These are phyloP conservation scores for Blastobotrys persicus DNA, from an alignment of 1,139 yeast species.

Conservation along the genomic window DNA sequence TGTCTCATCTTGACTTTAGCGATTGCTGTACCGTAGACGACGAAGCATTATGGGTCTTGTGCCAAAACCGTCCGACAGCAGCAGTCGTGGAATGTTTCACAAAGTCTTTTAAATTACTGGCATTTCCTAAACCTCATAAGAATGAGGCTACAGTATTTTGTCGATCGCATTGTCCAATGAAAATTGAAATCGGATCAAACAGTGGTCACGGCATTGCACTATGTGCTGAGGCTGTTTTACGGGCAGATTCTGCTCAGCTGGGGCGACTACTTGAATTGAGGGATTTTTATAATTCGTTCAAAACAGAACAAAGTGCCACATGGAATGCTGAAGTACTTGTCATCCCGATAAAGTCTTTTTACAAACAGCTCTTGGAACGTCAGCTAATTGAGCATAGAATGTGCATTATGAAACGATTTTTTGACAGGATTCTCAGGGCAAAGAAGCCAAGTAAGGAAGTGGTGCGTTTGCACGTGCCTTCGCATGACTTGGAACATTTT, in stretches of 20 bases:
- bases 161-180: background rate
- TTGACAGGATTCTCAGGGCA: background rate
- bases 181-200: background rate
- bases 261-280: background rate
- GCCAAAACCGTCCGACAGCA: background rate
- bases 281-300: background rate
- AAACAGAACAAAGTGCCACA: background rate
- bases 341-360: background rate
- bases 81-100: background rate
- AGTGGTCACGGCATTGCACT: background rate
- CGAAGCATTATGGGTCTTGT: conserved; percentile 1
- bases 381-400: background rate
- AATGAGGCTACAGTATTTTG: background rate
- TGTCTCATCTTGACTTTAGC: background rate
- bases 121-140: background rate
- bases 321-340: background rate
- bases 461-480: background rate
- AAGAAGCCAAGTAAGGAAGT: background rate
- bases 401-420: background rate
- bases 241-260: background rate
- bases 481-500: background rate
- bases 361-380: background rate
- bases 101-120: background rate
- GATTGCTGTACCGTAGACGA: background rate
- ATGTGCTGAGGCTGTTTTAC: background rate